Conservation (phyloP, 2,329 filamentous ascomycete genomes). For the Fusarium mundagurra region DNA sequence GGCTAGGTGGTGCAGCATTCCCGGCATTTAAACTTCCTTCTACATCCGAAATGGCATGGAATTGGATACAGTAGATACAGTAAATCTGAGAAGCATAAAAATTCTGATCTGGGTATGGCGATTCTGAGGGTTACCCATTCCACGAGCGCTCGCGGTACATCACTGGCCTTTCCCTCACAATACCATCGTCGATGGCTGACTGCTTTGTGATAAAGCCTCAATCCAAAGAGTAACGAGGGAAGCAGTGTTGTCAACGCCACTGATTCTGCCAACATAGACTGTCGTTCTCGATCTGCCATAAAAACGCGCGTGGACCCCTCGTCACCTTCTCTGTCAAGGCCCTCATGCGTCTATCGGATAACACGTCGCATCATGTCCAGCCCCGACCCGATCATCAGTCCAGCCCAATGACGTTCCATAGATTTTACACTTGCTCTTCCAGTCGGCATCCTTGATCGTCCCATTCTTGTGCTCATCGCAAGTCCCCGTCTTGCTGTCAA, state of each 20-base stretch:
- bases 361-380: not conserved
- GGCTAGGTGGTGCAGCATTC: accelerated
- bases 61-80: too few species aligned
- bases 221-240: not conserved
- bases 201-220: accelerated
- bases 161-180: not conserved
- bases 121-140: accelerated
- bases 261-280: accelerated
- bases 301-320: accelerated
- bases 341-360: not conserved
- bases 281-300: accelerated
- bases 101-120: accelerated
- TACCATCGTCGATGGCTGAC: not conserved
- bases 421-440: not conserved
- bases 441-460: not conserved
- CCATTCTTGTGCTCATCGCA: not conserved
- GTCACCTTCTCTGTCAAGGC: accelerated
- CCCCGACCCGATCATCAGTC: not conserved
- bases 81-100: accelerated
- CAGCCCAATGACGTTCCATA: not conserved
- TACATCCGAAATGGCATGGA: too few species aligned
- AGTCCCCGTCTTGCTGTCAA: not conserved
- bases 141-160: not conserved
- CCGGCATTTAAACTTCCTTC: not conserved
- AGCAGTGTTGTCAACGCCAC: accelerated